A percentile compares a stretch with the other conserved stretches of the same genome.
phyloP scores from a whole-genome alignment of 108 stramenopile species.

The Nitzschia sp. region DNA sequence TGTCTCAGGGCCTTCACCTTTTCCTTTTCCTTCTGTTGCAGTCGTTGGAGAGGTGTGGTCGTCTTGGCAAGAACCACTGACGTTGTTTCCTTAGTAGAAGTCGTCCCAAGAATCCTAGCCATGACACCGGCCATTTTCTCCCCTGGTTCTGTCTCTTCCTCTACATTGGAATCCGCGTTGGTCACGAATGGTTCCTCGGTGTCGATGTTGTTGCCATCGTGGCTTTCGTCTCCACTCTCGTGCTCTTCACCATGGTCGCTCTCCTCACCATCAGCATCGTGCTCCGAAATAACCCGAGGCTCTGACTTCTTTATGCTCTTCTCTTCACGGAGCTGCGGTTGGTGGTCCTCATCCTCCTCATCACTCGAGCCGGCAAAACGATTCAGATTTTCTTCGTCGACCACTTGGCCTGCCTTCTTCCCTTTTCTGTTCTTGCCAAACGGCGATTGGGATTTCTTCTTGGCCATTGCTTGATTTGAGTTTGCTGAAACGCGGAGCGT shows the following conservation, averaged over 20 bases:
- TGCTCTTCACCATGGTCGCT: slow-evolving; percentile 29
- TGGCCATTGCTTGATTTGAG: background rate
- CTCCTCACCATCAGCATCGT: slow-evolving; percentile 33
- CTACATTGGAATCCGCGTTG: slow-evolving; percentile 29
- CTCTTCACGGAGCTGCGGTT: background rate
- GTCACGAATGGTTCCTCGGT: slow-evolving; percentile 21
- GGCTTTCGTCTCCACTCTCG: slow-evolving; percentile 19
- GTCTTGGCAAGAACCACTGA: slow-evolving; percentile 71
- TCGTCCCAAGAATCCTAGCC: slow-evolving; percentile 74
- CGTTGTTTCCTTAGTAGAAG: background rate
- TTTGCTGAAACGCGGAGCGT: too few relatives aligned
- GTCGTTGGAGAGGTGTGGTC: slow-evolving; percentile 75
- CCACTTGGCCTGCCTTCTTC: background rate
- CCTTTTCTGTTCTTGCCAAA: slow-evolving; percentile 1
- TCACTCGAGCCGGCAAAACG: slow-evolving; percentile 89
- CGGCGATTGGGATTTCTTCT: background rate
- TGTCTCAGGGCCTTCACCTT: slow-evolving; percentile 41
- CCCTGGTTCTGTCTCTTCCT: slow-evolving; percentile 18
- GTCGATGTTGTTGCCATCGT: slow-evolving; percentile 38
- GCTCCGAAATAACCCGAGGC: slow-evolving; percentile 1
- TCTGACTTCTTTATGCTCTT: slow-evolving; percentile 12
- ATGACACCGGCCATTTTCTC: slow-evolving; percentile 78
- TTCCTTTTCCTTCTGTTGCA: slow-evolving; percentile 66
- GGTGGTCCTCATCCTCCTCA: slow-evolving; percentile 45
- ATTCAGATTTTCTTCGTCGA: slow-evolving; percentile 50